Evolutionary conservation across 495 filamentous ascomycete species (phyloP).

Genomic region (Aspergillus biplanus): DNA sequence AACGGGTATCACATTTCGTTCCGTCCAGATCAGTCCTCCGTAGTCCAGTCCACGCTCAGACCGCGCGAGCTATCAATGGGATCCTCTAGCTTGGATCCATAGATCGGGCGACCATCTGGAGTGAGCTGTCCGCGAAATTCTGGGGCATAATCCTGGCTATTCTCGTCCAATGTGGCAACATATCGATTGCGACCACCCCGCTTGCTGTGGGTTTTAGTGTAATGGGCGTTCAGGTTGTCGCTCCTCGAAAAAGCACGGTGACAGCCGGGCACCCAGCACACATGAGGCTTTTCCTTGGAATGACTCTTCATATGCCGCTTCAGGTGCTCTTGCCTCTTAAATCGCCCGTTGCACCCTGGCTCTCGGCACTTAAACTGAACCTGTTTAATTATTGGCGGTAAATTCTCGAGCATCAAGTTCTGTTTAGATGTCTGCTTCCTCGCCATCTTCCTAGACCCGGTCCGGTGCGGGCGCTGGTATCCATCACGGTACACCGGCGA

Average conservation of each 20-base stretch:
- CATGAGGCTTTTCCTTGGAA: conserved; percentile 57
- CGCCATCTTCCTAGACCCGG: conserved; percentile 39
- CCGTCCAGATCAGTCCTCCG: conserved; percentile 24
- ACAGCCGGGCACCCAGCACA: conserved; percentile 52
- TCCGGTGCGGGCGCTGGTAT: conserved; percentile 38
- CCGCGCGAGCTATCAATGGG: conserved; percentile 40
- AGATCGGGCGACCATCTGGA: conserved; percentile 47
- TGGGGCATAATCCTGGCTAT: conserved; percentile 48
- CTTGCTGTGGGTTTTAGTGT: conserved; percentile 55
- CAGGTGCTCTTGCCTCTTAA: conserved; percentile 66
- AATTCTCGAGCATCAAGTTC: conserved; percentile 44
- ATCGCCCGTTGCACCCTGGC: conserved; percentile 51
- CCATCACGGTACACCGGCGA: conserved; percentile 45
- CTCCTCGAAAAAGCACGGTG: conserved; percentile 50
- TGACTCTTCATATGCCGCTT: conserved; percentile 66
- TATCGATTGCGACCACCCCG: conserved; percentile 52
- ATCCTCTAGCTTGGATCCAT: conserved; percentile 46
- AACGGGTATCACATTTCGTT: conserved; percentile 30
- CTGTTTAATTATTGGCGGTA: conserved; percentile 46
- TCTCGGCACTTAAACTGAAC: conserved; percentile 55
- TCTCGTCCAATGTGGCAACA: conserved; percentile 50
- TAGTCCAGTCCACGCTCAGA: conserved; percentile 39
- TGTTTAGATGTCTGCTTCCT: conserved; percentile 46
- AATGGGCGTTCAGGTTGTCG: conserved; percentile 54
- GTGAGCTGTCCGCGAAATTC: conserved; percentile 53